These are phyloP conservation scores for Escovopsis sp. DNA, from an alignment of 2,329 filamentous ascomycete genomes.

Conservation along the genomic window DNA sequence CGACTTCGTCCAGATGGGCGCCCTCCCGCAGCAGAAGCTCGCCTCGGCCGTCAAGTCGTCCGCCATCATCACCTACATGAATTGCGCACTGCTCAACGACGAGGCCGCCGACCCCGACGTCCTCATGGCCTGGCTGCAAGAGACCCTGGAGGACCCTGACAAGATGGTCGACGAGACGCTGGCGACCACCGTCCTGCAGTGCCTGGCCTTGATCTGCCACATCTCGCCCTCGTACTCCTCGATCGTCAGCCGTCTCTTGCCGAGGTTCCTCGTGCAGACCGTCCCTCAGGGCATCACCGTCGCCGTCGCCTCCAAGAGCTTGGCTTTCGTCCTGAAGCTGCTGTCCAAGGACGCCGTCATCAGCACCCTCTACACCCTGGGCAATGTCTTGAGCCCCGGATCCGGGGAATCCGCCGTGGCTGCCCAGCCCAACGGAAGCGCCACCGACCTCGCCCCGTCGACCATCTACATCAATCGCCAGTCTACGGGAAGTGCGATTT, in stretches of 20 bases:
- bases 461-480: constrained; percentile 38
- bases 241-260: constrained; percentile 61
- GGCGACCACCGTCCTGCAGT: constrained; percentile 63
- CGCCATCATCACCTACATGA: constrained; percentile 68
- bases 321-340: constrained; percentile 66
- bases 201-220: constrained; percentile 67
- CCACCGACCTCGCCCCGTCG: constrained; percentile 20
- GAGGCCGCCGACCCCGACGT: constrained; percentile 65
- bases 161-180: constrained; percentile 72
- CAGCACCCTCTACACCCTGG: constrained; percentile 89
- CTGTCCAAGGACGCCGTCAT: constrained; percentile 89
- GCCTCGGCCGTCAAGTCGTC: constrained; percentile 76
- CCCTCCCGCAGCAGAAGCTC: constrained; percentile 71
- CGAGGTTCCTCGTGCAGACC: constrained; percentile 78
- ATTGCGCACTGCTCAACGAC: constrained; percentile 70
- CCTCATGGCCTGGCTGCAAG: constrained; percentile 74
- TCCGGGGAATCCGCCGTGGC: constrained; percentile 39
- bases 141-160: constrained; percentile 58
- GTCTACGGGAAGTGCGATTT: constrained; percentile 62
- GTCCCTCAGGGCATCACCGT: constrained; percentile 55
- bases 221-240: constrained; percentile 59
- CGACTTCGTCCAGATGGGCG: constrained; percentile 71
- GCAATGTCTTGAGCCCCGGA: constrained; percentile 76
- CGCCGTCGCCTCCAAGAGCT: constrained; percentile 62
- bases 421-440: constrained; percentile 29